These are phyloP conservation scores for Phylloporus scabripes DNA, from an alignment of 768 basidiomycete genomes.

Conservation along the genomic window DNA sequence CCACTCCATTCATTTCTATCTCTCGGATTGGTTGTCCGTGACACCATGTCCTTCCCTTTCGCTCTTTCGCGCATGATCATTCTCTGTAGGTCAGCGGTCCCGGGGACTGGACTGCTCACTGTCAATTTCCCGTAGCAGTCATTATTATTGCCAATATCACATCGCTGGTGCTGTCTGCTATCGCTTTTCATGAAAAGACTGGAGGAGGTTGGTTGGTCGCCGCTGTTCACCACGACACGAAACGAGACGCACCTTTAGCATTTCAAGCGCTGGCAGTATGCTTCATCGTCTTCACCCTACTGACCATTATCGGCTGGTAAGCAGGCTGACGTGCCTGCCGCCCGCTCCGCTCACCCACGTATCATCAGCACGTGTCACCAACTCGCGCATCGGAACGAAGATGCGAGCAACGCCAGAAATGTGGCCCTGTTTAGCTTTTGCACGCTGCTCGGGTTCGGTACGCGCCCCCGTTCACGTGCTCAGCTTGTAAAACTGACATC, in stretches of 20 bases:
- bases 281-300: constrained; percentile 8
- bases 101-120: neutral
- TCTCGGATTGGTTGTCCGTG: constrained; percentile 17
- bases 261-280: constrained; percentile 19
- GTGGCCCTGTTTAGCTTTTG: constrained; percentile 19
- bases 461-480: neutral
- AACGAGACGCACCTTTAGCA: constrained; percentile 7
- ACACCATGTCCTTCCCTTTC: constrained; percentile 25
- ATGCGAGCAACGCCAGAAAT: constrained; percentile 21
- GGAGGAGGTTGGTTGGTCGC: constrained; percentile 18
- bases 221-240: neutral
- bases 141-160: constrained; percentile 12
- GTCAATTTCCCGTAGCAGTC: constrained; percentile 11
- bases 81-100: constrained; percentile 16
- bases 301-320: constrained; percentile 19
- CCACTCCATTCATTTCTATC: constrained; percentile 2
- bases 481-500: neutral
- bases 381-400: constrained; percentile 7
- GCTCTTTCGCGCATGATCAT: constrained; percentile 14
- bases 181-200: constrained; percentile 17
- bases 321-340: neutral
- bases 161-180: constrained; percentile 12
- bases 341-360: neutral
- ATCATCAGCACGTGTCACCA: constrained; percentile 15
- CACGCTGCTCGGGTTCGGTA: constrained; percentile 18